phyloP scores from a whole-genome alignment of 2,329 filamentous ascomycete species.

The Microdochium trichocladiopsis region DNA sequence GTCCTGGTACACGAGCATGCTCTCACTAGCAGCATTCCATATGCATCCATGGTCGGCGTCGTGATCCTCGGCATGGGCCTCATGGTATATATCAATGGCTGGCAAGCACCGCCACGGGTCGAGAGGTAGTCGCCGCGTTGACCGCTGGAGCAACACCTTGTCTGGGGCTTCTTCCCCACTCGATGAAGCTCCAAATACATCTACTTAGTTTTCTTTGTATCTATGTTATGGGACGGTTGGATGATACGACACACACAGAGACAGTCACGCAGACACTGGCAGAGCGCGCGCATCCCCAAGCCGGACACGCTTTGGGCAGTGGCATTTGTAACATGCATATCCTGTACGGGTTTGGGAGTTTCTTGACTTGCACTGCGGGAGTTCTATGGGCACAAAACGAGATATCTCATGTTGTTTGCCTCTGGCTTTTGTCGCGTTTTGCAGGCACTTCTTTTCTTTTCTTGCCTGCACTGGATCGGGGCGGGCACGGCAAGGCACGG shows the following conservation, averaged over 20 bases:
- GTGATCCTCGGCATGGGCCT: conserved; percentile 74
- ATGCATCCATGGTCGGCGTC: conserved; percentile 76
- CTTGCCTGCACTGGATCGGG: too few species aligned
- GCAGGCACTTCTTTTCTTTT: too few species aligned
- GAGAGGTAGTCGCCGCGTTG: conserved; percentile 17
- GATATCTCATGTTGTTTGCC: background rate
- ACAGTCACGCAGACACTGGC: background rate
- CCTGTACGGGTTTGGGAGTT: background rate
- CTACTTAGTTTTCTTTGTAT: conserved; percentile 16
- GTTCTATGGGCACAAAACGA: background rate
- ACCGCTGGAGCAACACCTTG: background rate
- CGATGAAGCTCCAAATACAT: conserved; percentile 5
- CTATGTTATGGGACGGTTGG: conserved; percentile 11
- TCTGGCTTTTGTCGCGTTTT: too few species aligned
- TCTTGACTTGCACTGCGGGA: background rate
- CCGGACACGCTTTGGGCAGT: background rate
- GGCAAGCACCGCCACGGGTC: conserved; percentile 47
- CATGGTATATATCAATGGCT: conserved; percentile 83
- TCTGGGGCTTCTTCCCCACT: background rate
- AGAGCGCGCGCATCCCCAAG: background rate
- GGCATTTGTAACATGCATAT: background rate
- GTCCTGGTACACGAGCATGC: conserved; percentile 34
- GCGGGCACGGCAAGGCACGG: too few species aligned
- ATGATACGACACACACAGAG: background rate
- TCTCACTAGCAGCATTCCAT: conserved; percentile 57